phyloP scores from a whole-genome alignment of 768 basidiomycete species.

The Mycena metata region DNA sequence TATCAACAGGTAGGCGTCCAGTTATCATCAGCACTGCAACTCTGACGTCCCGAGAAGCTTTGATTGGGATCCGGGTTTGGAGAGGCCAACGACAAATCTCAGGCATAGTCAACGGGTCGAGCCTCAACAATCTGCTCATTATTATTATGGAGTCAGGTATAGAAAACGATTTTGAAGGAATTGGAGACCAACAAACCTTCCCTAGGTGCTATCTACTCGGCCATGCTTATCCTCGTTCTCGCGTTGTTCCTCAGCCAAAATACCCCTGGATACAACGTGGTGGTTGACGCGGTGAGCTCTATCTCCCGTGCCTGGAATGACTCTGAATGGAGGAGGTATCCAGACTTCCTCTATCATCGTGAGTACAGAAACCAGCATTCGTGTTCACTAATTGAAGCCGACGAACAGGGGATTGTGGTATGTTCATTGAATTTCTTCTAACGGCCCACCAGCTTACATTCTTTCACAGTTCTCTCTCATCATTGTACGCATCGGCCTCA shows the following conservation, averaged over 20 bases:
- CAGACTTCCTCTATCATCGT: background rate
- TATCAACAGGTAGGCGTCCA: background rate
- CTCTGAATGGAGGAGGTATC: too few relatives aligned
- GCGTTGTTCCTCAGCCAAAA: background rate
- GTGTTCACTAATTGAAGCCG: background rate
- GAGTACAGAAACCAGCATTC: background rate
- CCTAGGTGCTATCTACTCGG: background rate
- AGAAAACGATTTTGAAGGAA: too few relatives aligned
- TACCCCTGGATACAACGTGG: background rate
- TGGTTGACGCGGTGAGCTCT: background rate
- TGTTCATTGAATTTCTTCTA: background rate
- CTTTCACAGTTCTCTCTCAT: constrained; percentile 1
- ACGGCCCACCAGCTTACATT: background rate
- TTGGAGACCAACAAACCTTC: too few relatives aligned
- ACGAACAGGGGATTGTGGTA: background rate
- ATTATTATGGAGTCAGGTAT: background rate
- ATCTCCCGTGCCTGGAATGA: too few relatives aligned
- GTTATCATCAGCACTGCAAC: background rate
- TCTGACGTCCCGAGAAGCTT: background rate
- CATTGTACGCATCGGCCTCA: background rate
- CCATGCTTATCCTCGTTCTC: background rate
- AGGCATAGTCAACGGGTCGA: background rate
- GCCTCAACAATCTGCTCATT: background rate
- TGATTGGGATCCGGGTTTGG: background rate
- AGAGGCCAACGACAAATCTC: background rate